Base-by-base conservation (phyloP, 768 basidiomycete species). In the Kwoniella dejecticola region DNA sequence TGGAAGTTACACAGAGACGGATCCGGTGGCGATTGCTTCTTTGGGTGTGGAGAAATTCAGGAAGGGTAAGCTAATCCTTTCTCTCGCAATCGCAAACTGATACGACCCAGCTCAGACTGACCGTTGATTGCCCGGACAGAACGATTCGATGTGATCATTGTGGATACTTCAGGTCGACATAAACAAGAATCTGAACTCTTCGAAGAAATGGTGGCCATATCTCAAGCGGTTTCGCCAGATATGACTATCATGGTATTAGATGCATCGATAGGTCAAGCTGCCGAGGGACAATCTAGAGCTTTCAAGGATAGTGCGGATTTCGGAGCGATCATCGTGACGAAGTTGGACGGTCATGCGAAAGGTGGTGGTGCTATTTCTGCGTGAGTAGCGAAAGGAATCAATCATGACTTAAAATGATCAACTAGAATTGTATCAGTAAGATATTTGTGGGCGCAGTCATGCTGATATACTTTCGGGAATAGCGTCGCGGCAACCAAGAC, bases 281-380 rank as follows among this genome's bases (percentile, higher is more conserved):
- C 96, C 13, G 96, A 99, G 76, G 89, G 90, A 4, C 96, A 99
- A 75, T 89, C 89, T 77, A 85, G 86, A 41, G 96, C 96, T 1
- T 99, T 99, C 84, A 99, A 99, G 80, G 95, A 98, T 64, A 91
- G 89, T 62, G 90, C 93, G 21, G 87, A 96, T 76, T 99, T 99
- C 76, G 96, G 95, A 59, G 96, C 95, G 1, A 99, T 99, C 67
- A 96, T 99, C 62, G 96, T 99, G 15, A 99, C 96, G 11, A 99
- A 99, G 81, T 91, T 99, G 87, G 96, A 99, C 70, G 96, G 96
- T 3, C 96, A 99, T 72, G 96, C 96, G 0, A 98, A 96, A 77
- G 96, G 96, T 57, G 96, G 96, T 78, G 96, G 96, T 23, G 96
- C 96, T 29, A 98, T 99, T 62, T 99, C 96, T 45, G 95, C 95